Evolutionary conservation across 352 stramenopile genomes (phyloP).

Genomic region (Phytophthora brassicae): DNA sequence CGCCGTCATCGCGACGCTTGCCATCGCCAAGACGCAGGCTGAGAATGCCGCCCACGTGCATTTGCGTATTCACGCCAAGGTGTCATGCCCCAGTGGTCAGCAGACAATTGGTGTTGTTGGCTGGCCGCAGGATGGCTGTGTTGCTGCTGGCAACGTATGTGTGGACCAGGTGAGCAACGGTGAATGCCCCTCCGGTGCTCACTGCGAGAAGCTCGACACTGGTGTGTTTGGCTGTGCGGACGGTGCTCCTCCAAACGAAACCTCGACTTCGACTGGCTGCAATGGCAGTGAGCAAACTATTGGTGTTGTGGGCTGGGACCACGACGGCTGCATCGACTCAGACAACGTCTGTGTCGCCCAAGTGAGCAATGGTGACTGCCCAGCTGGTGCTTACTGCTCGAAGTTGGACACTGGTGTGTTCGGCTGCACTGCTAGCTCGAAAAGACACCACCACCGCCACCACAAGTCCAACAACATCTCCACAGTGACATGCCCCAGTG

Average conservation of each 20-base stretch:
- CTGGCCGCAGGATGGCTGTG: conserved; percentile 17
- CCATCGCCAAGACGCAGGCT: conserved; percentile 24
- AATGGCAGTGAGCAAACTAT: conserved; percentile 20
- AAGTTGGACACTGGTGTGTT: conserved; percentile 26
- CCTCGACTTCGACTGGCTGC: conserved; percentile 10
- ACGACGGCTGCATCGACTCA: conserved; percentile 23
- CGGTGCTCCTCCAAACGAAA: not conserved
- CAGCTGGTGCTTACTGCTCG: conserved; percentile 23
- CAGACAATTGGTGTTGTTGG: conserved; percentile 19
- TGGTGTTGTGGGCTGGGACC: conserved; percentile 27
- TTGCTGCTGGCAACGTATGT: conserved; percentile 12
- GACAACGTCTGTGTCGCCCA: conserved; percentile 23
- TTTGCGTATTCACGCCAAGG: conserved; percentile 34
- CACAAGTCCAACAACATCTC: conserved; percentile 18
- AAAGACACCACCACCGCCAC: conserved; percentile 15
- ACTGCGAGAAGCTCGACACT: conserved; percentile 29
- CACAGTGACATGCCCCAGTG: conserved; percentile 8
- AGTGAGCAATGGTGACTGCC: conserved; percentile 24
- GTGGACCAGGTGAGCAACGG: conserved; percentile 24
- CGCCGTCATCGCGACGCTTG: conserved; percentile 22
- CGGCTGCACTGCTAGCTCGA: conserved; percentile 14
- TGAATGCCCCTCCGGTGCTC: conserved; percentile 21
- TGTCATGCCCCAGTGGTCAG: conserved; percentile 22
- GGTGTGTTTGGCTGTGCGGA: conserved; percentile 35
- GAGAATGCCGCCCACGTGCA: conserved; percentile 29